Conservation (phyloP, 73 alveolate genomes). For the Breviolum minutum region DNA sequence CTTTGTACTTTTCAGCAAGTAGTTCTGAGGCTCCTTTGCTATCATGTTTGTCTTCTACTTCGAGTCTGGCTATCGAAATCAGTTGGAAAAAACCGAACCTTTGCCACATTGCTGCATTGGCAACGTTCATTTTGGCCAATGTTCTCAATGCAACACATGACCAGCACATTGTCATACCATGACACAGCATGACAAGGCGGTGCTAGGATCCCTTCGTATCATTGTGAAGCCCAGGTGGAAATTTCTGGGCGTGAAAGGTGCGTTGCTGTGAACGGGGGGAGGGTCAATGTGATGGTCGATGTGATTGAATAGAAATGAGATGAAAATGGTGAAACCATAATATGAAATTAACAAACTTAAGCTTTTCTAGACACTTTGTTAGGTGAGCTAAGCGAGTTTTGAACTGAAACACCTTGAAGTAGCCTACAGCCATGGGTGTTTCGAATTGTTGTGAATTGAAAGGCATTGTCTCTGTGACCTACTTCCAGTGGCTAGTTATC, state of each 20-base stretch:
- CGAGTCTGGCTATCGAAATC: slow-evolving; percentile 91
- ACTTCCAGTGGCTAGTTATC: slow-evolving; percentile 77
- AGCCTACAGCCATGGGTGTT: not conserved
- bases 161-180: not conserved
- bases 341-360: too few species aligned
- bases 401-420: not conserved
- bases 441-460: not conserved
- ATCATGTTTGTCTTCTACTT: slow-evolving; percentile 89
- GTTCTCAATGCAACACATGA: not conserved
- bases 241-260: slow-evolving; percentile 89
- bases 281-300: too few species aligned
- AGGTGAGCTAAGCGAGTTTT: not conserved
- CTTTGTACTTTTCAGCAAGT: too few species aligned
- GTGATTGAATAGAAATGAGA: not conserved
- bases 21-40: slow-evolving; percentile 58
- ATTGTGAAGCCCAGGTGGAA: slow-evolving; percentile 43
- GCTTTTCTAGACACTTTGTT: not conserved
- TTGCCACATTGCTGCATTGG: not conserved
- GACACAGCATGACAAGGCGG: not conserved
- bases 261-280: too few species aligned
- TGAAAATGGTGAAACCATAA: not conserved
- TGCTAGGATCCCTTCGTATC: too few species aligned
- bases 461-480: slow-evolving; percentile 82
- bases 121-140: not conserved
- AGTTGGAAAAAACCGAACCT: slow-evolving; percentile 83